Conservation (phyloP, 768 basidiomycete genomes). For the Paxillus ammoniavirescens region DNA sequence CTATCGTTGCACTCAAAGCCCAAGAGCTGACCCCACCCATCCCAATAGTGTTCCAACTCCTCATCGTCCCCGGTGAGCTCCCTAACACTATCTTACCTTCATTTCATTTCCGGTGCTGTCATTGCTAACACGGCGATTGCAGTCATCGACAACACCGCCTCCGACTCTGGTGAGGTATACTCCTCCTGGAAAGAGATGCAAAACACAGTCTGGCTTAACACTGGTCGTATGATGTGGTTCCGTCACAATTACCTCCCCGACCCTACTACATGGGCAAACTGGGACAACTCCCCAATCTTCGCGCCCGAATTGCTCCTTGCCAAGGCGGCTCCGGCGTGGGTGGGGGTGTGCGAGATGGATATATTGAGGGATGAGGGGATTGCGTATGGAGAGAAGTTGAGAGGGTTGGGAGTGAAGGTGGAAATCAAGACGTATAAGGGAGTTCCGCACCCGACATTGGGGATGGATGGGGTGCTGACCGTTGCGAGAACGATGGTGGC, state of each 20-base stretch:
- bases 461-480: conserved; percentile 54
- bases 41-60: conserved; percentile 60
- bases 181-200: conserved; percentile 57
- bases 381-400: conserved; percentile 58
- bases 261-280: conserved; percentile 53
- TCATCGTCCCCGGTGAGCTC: conserved; percentile 55
- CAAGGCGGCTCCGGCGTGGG: conserved; percentile 56
- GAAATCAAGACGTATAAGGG: conserved; percentile 57
- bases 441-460: conserved; percentile 66
- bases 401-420: conserved; percentile 48
- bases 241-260: conserved; percentile 64
- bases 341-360: conserved; percentile 64
- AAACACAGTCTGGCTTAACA: conserved; percentile 57
- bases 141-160: conserved; percentile 70
- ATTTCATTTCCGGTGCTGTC: too few relatives aligned
- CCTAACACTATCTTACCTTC: not conserved
- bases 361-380: conserved; percentile 67
- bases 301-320: conserved; percentile 55
- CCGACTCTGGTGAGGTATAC: conserved; percentile 34
- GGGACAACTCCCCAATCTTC: conserved; percentile 72
- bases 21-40: conserved; percentile 46
- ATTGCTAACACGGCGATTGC: not conserved
- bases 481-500: conserved; percentile 14
- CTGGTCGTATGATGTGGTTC: conserved; percentile 72
- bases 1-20: conserved; percentile 64